These are phyloP conservation scores for Nematocida sp. DNA, from an alignment of 371 early-diverging fungal genomes.

Conservation along the genomic window DNA sequence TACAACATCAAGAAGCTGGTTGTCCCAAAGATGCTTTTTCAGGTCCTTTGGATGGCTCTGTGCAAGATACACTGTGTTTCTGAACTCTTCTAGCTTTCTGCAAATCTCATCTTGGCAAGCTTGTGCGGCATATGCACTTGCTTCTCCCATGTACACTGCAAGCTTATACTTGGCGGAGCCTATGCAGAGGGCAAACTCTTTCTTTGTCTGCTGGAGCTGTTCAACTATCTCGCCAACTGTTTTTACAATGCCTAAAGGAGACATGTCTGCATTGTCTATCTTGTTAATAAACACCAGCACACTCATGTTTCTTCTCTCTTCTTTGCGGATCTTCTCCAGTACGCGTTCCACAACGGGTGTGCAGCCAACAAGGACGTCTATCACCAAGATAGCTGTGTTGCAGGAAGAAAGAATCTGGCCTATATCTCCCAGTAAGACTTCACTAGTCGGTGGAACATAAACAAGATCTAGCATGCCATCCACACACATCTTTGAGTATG, in stretches of 20 bases:
- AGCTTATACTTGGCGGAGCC: neutral
- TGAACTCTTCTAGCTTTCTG: neutral
- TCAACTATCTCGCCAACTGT: neutral
- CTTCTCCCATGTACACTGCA: neutral
- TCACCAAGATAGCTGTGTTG: no score
- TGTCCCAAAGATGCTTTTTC: neutral
- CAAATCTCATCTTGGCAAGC: neutral
- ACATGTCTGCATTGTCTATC: neutral
- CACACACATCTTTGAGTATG: no score
- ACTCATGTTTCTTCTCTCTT: no score
- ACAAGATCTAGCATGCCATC: no score
- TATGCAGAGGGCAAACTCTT: neutral
- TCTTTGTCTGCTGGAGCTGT: neutral
- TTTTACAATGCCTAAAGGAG: no score
- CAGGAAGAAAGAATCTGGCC: no score
- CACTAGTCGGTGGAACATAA: no score
- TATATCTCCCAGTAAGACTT: no score
- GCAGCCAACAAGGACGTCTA: no score
- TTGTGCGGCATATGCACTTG: neutral
- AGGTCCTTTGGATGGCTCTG: neutral
- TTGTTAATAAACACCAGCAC: conserved; percentile 4
- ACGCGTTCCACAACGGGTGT: no score
- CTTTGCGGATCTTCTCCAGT: no score
- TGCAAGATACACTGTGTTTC: neutral
- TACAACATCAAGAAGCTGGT: neutral